Conservation (phyloP, 768 basidiomycete genomes). For the Tylopilus felleus region DNA sequence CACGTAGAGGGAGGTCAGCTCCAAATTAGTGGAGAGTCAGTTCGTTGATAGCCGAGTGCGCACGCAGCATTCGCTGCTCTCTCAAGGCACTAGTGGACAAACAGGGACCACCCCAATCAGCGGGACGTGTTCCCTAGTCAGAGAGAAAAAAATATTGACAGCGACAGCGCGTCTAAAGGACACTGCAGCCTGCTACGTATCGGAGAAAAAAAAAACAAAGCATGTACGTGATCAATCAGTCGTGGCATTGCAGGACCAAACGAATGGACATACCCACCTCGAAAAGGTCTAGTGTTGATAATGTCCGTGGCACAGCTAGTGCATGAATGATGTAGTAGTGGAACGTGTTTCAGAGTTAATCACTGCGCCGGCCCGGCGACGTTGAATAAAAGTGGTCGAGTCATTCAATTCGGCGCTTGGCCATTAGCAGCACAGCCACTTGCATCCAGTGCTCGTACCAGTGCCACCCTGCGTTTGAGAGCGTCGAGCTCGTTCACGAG, state of each 20-base stretch:
- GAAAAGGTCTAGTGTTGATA: neutral
- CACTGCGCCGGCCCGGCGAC: neutral
- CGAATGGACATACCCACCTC: neutral
- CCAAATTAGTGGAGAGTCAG: constrained; percentile 16
- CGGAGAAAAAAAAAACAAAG: constrained; percentile 6
- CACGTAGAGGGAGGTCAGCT: neutral
- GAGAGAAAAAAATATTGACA: constrained; percentile 6
- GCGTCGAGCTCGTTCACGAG: neutral
- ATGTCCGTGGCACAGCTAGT: neutral
- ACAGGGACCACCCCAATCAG: neutral
- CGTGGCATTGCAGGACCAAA: neutral
- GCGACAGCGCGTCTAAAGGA: constrained; percentile 9
- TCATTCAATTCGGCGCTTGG: too few relatives aligned
- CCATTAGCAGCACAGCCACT: neutral
- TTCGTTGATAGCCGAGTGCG: neutral
- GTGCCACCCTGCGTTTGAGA: neutral
- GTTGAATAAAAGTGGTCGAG: too few relatives aligned
- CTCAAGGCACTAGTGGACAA: constrained; percentile 2
- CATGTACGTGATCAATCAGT: neutral
- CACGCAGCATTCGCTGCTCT: neutral
- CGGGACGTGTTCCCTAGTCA: neutral
- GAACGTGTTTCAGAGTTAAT: neutral
- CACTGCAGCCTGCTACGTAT: neutral
- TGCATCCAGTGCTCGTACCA: too few relatives aligned
- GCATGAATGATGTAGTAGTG: neutral